These are phyloP conservation scores for Colletotrichum navitas DNA, from an alignment of 2,329 filamentous ascomycete species.

Conservation along the genomic window DNA sequence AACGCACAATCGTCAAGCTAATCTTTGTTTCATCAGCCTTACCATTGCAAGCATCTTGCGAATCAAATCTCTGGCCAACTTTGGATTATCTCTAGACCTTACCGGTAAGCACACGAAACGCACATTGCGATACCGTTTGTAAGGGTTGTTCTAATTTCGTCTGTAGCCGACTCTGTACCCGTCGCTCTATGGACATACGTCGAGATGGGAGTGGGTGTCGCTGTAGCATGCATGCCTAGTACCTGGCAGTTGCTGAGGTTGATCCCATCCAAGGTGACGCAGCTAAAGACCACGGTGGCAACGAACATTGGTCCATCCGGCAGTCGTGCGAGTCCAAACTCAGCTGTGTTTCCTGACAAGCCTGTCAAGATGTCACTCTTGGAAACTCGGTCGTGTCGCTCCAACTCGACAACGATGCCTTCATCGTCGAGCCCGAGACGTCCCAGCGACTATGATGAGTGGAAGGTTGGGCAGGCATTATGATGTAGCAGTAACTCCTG, in stretches of 20 bases:
- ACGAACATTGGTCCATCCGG: background rate
- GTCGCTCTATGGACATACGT: constrained; percentile 52
- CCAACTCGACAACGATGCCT: background rate
- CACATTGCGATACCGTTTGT: background rate
- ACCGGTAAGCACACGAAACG: constrained; percentile 4
- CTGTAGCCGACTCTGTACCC: constrained; percentile 48
- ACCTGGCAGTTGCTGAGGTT: constrained; percentile 49
- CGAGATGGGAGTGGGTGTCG: constrained; percentile 54
- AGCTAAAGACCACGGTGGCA: constrained; percentile 9
- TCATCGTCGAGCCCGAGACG: constrained; percentile 3
- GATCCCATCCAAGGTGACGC: constrained; percentile 18
- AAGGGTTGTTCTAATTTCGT: background rate
- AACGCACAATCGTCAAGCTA: background rate
- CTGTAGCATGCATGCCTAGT: constrained; percentile 55
- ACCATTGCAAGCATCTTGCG: constrained; percentile 27
- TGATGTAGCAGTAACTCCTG: background rate
- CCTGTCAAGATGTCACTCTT: background rate
- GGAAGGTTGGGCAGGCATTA: background rate
- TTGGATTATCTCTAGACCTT: constrained; percentile 1
- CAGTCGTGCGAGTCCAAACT: background rate
- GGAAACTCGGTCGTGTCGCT: background rate
- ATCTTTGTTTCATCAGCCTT: background rate
- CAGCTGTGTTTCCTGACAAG: background rate
- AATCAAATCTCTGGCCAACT: constrained; percentile 14
- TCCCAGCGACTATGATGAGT: background rate